phyloP scores from a whole-genome alignment of 2,329 filamentous ascomycete species.

The Arthroderma sp. region DNA sequence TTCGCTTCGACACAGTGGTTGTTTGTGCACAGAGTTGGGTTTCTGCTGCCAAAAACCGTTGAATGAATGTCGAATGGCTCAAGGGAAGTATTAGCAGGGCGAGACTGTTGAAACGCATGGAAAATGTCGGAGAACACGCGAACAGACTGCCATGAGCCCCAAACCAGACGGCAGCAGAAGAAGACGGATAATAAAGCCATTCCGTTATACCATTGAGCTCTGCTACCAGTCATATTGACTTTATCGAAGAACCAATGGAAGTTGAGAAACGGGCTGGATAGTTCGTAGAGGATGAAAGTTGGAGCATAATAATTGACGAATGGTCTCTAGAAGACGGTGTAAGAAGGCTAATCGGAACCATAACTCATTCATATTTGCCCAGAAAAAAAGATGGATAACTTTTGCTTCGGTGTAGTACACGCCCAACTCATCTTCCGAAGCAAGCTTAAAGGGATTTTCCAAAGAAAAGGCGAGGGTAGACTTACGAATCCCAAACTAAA shows the following conservation, averaged over 20 bases:
- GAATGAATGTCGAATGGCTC: conserved; percentile 20
- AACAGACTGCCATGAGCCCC: conserved; percentile 48
- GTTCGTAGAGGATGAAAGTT: conserved; percentile 54
- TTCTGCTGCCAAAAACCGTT: conserved; percentile 22
- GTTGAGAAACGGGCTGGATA: conserved; percentile 53
- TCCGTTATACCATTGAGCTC: conserved; percentile 50
- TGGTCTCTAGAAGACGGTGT: conserved; percentile 36
- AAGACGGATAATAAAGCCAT: conserved; percentile 45
- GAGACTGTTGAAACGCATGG: conserved; percentile 34
- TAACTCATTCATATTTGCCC: too few species aligned
- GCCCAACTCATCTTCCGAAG: too few species aligned
- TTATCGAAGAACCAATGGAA: conserved; percentile 61
- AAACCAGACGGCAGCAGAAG: conserved; percentile 49
- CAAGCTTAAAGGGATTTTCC: too few species aligned
- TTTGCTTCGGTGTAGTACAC: too few species aligned
- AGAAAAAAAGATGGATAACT: too few species aligned
- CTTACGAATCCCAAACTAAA: conserved; percentile 52
- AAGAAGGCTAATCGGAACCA: too few species aligned
- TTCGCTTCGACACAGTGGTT: conserved; percentile 28
- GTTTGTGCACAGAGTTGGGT: conserved; percentile 24
- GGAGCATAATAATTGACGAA: conserved; percentile 54
- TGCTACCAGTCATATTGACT: conserved; percentile 49
- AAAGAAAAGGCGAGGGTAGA: conserved; percentile 13
- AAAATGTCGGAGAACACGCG: conserved; percentile 48
- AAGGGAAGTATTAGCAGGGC: conserved; percentile 19